Base-by-base conservation (phyloP, 164 flowering plant genomes). In the Aristolochia californica region DNA sequence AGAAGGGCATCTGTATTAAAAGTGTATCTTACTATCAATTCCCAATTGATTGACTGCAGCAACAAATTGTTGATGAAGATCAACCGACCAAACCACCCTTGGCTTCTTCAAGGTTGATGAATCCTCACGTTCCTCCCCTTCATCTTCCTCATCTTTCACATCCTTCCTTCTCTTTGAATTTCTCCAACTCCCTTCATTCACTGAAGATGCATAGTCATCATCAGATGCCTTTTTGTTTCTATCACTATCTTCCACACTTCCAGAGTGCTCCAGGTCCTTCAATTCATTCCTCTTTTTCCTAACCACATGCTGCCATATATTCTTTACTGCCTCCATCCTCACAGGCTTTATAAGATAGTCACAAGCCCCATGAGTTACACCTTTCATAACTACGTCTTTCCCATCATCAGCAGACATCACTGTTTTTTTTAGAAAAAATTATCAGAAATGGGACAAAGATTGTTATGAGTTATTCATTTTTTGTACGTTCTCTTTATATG, bases 391-490 rank as follows among this genome's bases (percentile, higher is more conserved):
- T 22, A 85, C 88, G 16, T 72, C 61, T 55, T 80, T 81, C 17
- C 81, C 77, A 54, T 87, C 96, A 71, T 93, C 96, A 1, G 80
- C 89, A 0, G 99, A 93, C 97, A 93, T 87, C 96, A 93, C 99
- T 93, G 76, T 25, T 48, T 55, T 48, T 55, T 54, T 53, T 24
- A 24, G 14, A 58, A 2, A n/a, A 13, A 24, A 15, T 30, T 25
- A 59, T 22, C 13, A 34, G 17, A 55, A 52, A 26, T 21, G 16
- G 38, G 15, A 26, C 5, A 45, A 0, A 58, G 12, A 24, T 21
- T 43, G 15, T 55, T 40, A 34, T 16, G 13, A 28, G 14, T 18
- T 28, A 34, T 14, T 34, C 40, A 34, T 34, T 34, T 9, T 34
- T 12, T 34, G 10, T 34, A 12, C 5, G 40, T 34, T 34, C 40